Base-by-base conservation (phyloP, 148 eudicot genomes). In the Camellia japonica region DNA sequence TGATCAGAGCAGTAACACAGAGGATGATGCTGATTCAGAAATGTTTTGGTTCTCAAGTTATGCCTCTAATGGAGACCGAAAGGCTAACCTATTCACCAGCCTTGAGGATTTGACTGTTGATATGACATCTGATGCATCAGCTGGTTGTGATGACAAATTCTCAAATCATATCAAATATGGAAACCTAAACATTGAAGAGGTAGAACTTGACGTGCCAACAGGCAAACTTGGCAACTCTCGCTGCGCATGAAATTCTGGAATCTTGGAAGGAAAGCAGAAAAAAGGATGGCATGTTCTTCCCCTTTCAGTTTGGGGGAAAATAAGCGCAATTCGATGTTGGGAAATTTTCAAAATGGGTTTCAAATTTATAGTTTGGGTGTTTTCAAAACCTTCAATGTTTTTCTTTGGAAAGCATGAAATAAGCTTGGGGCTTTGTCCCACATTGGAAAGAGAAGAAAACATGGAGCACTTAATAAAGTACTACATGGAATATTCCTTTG, bases 221-320 rank as follows among this genome's bases (percentile, higher is more conserved):
- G 67, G 73, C 69, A 84, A 76, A 59, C 52, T 1, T 11, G 75
- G 73, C 68, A 77, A 78, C 12, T 47, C 79, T 47, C 46, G 61
- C 4, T 16, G 98, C 95, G 4, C 52, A 81, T 41, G 94, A 92
- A 77, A 92, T 96, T 81, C 82, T 96, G 66, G 79, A 89, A 75
- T 86, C 81, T 14, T 96, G 99, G 99, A 86, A 91, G 85, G 84
- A 89, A 77, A 80, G 84, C 78, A 79, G 87, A 80, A 52, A 71
- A 52, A 82, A 80, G n/a, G 84, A 88, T 79, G 84, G 87, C 5
- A 55, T 61, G 12, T 58, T 71, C 59, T 79, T 70, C 30, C 63
- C 82, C 49, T 71, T 79, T 61, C 77, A 58, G 61, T 16, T 73
- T 20, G 79, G 71, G 51, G 43, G 80, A 30, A 51, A 78, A 65